Conservation (phyloP, 495 filamentous ascomycete species). For the Lentithecium fluviatile region DNA sequence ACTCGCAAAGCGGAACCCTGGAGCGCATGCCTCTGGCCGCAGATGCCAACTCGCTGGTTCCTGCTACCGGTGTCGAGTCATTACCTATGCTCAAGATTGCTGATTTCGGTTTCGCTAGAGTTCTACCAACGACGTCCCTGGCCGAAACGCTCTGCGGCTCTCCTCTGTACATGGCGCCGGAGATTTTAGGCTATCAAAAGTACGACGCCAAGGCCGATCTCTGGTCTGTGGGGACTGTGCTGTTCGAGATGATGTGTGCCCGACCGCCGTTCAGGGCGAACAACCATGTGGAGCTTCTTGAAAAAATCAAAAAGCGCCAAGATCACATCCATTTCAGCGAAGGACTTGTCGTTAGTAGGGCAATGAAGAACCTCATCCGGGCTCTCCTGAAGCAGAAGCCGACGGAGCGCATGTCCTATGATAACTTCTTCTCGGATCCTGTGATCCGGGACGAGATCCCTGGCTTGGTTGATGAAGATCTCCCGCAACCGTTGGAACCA, state of each 20-base stretch:
- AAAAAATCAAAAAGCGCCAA: constrained; percentile 82
- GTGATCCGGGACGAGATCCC: constrained; percentile 81
- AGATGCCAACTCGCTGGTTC: constrained; percentile 74
- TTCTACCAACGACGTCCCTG: constrained; percentile 80
- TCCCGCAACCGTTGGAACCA: constrained; percentile 46
- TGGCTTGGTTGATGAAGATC: constrained; percentile 74
- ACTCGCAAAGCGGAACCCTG: constrained; percentile 47
- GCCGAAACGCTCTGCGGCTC: constrained; percentile 97
- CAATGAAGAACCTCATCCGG: constrained; percentile 79
- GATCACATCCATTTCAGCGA: constrained; percentile 77
- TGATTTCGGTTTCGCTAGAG: constrained; percentile 94
- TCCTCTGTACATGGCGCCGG: constrained; percentile 98
- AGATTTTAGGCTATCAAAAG: constrained; percentile 94
- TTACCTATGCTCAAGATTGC: constrained; percentile 95
- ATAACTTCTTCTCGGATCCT: constrained; percentile 71
- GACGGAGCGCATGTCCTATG: constrained; percentile 77
- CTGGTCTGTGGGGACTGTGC: constrained; percentile 94
- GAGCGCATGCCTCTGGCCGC: constrained; percentile 59
- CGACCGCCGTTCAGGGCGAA: constrained; percentile 85
- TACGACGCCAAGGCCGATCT: constrained; percentile 96
- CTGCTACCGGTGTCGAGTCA: constrained; percentile 76
- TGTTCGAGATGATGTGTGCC: constrained; percentile 91
- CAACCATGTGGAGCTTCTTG: constrained; percentile 91
- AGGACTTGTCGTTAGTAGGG: constrained; percentile 66
- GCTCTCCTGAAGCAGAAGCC: constrained; percentile 80